Evolutionary conservation across 225 moss, liverwort and hornwort species (phyloP).

Genomic region (Thuidium tamariscinum): DNA sequence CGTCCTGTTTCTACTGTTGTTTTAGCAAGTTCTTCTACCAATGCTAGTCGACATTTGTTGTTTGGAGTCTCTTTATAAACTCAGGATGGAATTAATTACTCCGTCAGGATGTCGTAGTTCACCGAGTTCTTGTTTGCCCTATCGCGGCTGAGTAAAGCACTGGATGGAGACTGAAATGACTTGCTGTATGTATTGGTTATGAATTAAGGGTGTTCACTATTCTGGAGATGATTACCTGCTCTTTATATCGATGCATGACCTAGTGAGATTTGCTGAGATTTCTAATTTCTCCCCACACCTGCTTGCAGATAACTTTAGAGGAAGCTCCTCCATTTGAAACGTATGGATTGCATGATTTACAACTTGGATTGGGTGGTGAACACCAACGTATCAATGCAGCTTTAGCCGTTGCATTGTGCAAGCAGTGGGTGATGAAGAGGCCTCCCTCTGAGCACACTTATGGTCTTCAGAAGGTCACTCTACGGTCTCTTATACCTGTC

Average conservation of each 20-base stretch:
- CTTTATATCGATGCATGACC: neutral
- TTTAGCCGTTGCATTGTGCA: slow-evolving; percentile 89
- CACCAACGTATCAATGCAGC: slow-evolving; percentile 94
- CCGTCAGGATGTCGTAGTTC: neutral
- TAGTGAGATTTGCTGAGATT: neutral
- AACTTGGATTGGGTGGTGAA: slow-evolving; percentile 76
- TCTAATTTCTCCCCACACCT: neutral
- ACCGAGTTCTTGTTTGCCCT: neutral
- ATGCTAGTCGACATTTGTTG: neutral
- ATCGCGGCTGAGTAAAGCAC: neutral
- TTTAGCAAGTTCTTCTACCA: neutral
- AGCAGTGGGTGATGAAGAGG: slow-evolving; percentile 67
- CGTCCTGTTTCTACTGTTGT: neutral
- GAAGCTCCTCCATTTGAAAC: slow-evolving; percentile 57
- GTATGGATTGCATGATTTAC: slow-evolving; percentile 52
- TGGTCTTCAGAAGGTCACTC: slow-evolving; percentile 21
- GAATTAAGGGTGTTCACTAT: neutral
- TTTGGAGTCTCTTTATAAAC: neutral
- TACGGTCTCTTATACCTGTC: neutral
- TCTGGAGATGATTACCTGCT: neutral
- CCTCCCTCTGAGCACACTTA: slow-evolving; percentile 13
- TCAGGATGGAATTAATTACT: neutral
- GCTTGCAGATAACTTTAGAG: slow-evolving; percentile 58
- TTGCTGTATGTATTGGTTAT: neutral
- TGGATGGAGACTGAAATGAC: neutral